Evolutionary conservation across 2,329 filamentous ascomycete genomes (phyloP), one percentile per base, ranked within the genome.

Genomic region (Cordyceps cateniannulata): DNA sequence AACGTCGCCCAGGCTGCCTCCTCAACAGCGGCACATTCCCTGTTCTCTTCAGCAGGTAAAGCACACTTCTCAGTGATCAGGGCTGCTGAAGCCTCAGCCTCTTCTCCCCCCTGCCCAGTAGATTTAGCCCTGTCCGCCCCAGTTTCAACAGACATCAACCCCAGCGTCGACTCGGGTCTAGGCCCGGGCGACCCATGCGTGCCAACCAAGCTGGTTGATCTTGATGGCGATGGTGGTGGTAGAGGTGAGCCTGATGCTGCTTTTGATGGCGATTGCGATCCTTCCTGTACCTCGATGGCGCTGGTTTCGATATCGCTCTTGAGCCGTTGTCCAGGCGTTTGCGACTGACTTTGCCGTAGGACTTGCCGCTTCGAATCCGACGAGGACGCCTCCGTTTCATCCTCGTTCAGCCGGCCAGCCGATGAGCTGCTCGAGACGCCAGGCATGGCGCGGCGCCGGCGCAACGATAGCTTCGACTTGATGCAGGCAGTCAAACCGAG

Each of bases 401-500:
- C 42, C 6, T 57, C 59, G 56, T 42, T 48, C 54, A 52, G 47
- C 57, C 63, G 49, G 61, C 58, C 63, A 4, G 44, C 27, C 35
- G 51, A 55, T 53, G 60, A 66, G 54, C 53, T 59, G 27, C 49
- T 35, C 16, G 64, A 62, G 10, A 42, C 44, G 8, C 53, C 52
- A 24, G 58, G 48, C 20, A 54, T 56, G 3, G 55, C 58, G 12
- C 55, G 62, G 25, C 61, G 62, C 9, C 65, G 61, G 9, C 62
- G 56, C 22, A 50, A 42, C 24, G 62, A 59, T 6, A 65, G 62
- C 60, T 62, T 63, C 66, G 77, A 77, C 69, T 76, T 75, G 67
- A 81, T 73, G 64, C 77, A 78, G 64, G 78, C 75, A 66, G 72
- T 75, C 61, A 81, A 68, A 64, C 79, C 77, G 42, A 68, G 66